Conservation (phyloP, 371 early-diverging fungal species). For the Apophysomyces sp. region DNA sequence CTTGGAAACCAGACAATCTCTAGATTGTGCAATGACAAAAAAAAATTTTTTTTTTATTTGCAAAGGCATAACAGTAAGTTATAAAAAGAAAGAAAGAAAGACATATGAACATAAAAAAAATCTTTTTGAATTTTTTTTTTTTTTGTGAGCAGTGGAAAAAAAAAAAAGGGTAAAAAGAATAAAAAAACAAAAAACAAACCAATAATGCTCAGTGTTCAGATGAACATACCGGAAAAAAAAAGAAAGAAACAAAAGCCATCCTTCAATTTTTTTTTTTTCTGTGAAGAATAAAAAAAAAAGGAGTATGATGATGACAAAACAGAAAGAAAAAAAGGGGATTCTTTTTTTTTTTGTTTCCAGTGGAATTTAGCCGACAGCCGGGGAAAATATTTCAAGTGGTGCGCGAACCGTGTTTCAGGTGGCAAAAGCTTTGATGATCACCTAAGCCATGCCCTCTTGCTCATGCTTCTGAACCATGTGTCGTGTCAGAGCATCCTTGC, state of each 20-base stretch:
- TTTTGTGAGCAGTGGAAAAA: neutral
- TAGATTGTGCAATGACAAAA: too few species aligned
- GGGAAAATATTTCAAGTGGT: neutral
- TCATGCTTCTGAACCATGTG: constrained; percentile 38
- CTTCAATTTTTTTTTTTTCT: neutral
- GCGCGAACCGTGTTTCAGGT: neutral
- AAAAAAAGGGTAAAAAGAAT: neutral
- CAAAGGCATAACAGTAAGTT: neutral
- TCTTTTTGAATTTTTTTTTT: neutral
- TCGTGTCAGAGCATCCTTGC: constrained; percentile 70
- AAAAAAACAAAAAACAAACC: neutral
- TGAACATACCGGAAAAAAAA: neutral
- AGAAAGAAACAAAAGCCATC: neutral
- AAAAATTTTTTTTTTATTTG: too few species aligned
- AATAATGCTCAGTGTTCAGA: neutral
- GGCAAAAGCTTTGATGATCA: neutral
- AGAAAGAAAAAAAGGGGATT: neutral
- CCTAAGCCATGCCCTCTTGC: neutral
- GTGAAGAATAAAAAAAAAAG: neutral
- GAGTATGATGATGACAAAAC: too few species aligned
- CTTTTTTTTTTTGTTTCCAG: neutral
- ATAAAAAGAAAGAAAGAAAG: neutral
- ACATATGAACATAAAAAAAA: neutral
- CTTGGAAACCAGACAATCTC: too few species aligned
- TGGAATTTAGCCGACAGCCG: neutral